Percentiles rank a stretch among this genome's conserved stretches.
Conservation (phyloP, 768 basidiomycete genomes). For the Suillus occidentalis region DNA sequence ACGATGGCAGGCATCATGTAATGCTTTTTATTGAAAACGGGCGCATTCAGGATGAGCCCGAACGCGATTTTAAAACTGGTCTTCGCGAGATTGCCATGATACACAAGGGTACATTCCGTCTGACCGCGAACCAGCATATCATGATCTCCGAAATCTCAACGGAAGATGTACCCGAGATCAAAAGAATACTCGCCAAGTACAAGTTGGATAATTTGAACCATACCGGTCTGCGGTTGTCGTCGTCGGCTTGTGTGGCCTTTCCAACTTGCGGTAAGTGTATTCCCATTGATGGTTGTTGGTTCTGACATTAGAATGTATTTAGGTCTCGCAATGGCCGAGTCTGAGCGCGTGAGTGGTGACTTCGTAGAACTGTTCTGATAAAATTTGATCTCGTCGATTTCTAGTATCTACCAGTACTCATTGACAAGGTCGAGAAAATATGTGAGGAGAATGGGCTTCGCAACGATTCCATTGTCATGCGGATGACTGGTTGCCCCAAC, state of each 20-base stretch:
- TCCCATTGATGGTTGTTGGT: background rate
- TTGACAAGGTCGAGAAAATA: slow-evolving; percentile 94
- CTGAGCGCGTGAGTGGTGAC: slow-evolving; percentile 53
- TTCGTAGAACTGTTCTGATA: slow-evolving; percentile 1
- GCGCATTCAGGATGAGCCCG: slow-evolving; percentile 92
- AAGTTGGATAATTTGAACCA: slow-evolving; percentile 86
- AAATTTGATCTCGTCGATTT: slow-evolving; percentile 23
- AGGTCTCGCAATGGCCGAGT: slow-evolving; percentile 80
- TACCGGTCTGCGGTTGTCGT: slow-evolving; percentile 79
- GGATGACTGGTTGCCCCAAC: slow-evolving; percentile 97
- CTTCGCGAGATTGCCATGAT: slow-evolving; percentile 90
- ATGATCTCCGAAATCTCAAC: slow-evolving; percentile 80
- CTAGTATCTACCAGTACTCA: slow-evolving; percentile 87
- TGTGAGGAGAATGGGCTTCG: slow-evolving; percentile 92
- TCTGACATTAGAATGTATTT: background rate
- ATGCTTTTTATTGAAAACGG: slow-evolving; percentile 97
- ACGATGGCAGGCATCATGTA: slow-evolving; percentile 89
- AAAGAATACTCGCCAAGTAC: slow-evolving; percentile 76
- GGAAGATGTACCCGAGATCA: slow-evolving; percentile 75
- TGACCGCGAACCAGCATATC: slow-evolving; percentile 95
- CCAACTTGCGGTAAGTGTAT: slow-evolving; percentile 76
- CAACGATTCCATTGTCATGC: slow-evolving; percentile 95
- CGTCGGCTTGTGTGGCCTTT: slow-evolving; percentile 96
- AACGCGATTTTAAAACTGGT: slow-evolving; percentile 88
- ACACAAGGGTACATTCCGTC: slow-evolving; percentile 90